Evolutionary conservation across 331 rosid genomes (phyloP), one percentile per base, ranked within the genome.

Genomic region (Malus hybrid): DNA sequence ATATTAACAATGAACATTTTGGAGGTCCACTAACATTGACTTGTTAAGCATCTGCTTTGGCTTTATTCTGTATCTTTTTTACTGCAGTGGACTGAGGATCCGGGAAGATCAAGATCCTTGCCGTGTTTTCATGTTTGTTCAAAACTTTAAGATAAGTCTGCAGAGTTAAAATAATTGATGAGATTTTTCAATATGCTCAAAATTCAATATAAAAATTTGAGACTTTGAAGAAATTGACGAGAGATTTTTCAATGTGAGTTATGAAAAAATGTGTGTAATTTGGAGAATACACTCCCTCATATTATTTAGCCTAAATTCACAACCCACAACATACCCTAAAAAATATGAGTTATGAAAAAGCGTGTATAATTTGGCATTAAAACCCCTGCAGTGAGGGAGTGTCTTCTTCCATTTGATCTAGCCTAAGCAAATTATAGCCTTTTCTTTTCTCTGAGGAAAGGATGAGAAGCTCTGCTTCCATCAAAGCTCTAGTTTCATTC

Each of bases 381-480:
- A 33, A 18, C 33, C 75, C 29, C n/a, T 33, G 6, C 36, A 42
- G 39, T 28, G 63, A 57, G 39, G 10, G 63, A 57, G 19, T n/a
- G 42, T 22, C 2, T 6, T 4, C 57, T 15, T 14, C 56, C 6
- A 12, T 19, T 16, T 67, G 39, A 39, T 39, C 46, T 39, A 36
- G 46, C 46, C 46, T 39, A 39, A 10, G 46, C 46, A 39, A 39
- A 39, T 39, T 39, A 39, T 39, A 39, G 46, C 46, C 4, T 3
- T 39, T 39, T 9, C 3, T 33, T 28, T 53, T 8, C 66, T 78
- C 74, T 73, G 58, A 71, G 77, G 16, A 24, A 64, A 82, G 60
- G 24, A 92, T 86, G 89, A 78, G 42, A 68, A 78, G 34, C 67
- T 67, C 64, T 62, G 10, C n/a, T 46, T 53, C 68, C 64, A 15